Base-by-base conservation (phyloP, 208 protist species). In the Porcisia deanei region DNA sequence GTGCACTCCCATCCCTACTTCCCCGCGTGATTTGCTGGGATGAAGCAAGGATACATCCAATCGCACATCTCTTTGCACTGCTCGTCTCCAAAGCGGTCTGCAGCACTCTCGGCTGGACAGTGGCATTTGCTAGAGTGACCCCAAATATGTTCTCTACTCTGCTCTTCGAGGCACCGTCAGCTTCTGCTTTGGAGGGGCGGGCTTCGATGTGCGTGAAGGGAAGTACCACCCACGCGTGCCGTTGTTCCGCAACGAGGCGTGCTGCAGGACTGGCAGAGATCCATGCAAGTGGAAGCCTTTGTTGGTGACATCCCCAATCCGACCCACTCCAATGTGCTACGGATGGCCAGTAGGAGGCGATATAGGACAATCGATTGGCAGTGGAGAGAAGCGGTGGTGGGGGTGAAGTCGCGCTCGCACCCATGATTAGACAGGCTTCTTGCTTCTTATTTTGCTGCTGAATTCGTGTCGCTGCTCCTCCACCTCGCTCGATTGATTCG, bases 241-340 rank as follows among this genome's bases (percentile, higher is more conserved):
- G 80, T 77, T 83, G 76, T 75, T 91, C 87, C n/a, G 77, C 78
- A 16, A 77, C 75, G n/a, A 89, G 45, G 22, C 87, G 81, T 22
- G 87, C 78, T 4, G 76, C 66, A 3, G 87, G 87, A n/a, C 75
- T 69, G 52, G 71, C 57, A 65, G 87, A 79, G 20, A 81, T 58
- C 76, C 80, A 88, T 16, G 87, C 87, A 1, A 88, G 82, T 0
- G 87, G 80, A 18, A 83, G 81, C 12, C 87, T 79, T 54, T 66
- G 66, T 63, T 49, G 81, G 55, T 52, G 67, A 14, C 49, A 54
- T 49, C 14, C 47, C 43, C 10, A 25, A 43, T 16, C 54, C 12
- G 18, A 37, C 41, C 69, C 69, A 20, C n/a, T 22, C 16, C 71
- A 5, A 49, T 75, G 76, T 41, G 55, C 12, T 52, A 45, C 70